phyloP scores from a whole-genome alignment of 1,284 basidiomycete genomes.

The Exobasidium cylindrosporum region DNA sequence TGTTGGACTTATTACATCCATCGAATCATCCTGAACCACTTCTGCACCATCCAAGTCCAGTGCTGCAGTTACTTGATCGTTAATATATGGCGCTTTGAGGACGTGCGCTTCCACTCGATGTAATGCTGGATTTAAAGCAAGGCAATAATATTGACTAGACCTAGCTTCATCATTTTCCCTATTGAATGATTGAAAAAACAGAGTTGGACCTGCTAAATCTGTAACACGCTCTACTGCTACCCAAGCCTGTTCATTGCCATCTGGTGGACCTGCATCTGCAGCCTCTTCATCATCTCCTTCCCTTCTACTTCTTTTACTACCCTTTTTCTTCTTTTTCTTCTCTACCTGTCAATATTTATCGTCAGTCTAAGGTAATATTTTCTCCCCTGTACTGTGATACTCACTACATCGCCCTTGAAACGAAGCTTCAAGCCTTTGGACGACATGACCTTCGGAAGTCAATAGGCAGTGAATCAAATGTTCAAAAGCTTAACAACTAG shows the following conservation, averaged over 20 bases:
- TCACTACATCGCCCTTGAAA: conserved; percentile 17
- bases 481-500: too few relatives aligned
- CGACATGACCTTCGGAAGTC: neutral
- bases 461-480: too few relatives aligned
- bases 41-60: neutral
- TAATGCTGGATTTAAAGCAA: neutral
- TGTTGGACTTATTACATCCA: neutral
- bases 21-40: neutral
- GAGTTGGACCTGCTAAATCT: conserved; percentile 6
- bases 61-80: too few relatives aligned
- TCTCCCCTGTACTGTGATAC: neutral
- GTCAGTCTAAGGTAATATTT: neutral
- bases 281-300: conserved; percentile 11
- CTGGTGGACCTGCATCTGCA: conserved; percentile 1
- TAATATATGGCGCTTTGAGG: conserved; percentile 11
- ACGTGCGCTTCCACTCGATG: neutral
- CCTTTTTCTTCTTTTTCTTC: conserved; percentile 18
- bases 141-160: neutral
- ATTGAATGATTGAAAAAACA: neutral
- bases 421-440: conserved; percentile 4
- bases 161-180: neutral
- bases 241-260: conserved; percentile 10
- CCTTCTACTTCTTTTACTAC: conserved; percentile 9
- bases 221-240: conserved; percentile 9
- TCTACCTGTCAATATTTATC: conserved; percentile 4